These are phyloP conservation scores for Fusarium burgessii DNA, from an alignment of 2,329 filamentous ascomycete species.

Conservation along the genomic window DNA sequence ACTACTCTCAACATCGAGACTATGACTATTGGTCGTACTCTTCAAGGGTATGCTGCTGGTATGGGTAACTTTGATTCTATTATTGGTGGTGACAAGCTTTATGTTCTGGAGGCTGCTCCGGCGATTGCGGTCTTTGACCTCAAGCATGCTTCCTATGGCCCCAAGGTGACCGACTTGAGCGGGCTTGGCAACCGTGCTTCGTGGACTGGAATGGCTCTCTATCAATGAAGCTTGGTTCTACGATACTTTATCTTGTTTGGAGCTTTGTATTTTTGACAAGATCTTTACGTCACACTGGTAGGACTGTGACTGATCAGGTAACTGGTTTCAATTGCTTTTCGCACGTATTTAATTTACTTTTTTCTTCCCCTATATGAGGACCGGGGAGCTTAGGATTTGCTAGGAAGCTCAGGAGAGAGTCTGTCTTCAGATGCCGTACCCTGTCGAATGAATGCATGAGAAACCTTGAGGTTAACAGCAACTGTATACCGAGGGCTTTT, in stretches of 20 bases:
- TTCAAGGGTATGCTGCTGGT: not conserved
- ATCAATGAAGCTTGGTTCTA: not conserved
- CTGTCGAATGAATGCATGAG: too few relatives aligned
- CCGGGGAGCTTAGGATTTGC: accelerated
- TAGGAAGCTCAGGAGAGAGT: too few relatives aligned
- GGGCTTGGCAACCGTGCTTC: slow-evolving; percentile 1
- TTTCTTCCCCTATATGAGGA: accelerated
- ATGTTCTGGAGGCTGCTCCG: not conserved
- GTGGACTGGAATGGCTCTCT: slow-evolving; percentile 11
- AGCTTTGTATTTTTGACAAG: too few relatives aligned
- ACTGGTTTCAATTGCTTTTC: too few relatives aligned
- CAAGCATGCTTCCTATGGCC: not conserved
- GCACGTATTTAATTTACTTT: not conserved
- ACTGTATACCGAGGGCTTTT: accelerated
- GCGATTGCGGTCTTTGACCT: not conserved
- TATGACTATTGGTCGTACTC: not conserved
- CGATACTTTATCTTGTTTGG: too few relatives aligned
- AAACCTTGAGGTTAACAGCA: too few relatives aligned
- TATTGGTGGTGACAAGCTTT: slow-evolving; percentile 1
- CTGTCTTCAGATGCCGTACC: too few relatives aligned
- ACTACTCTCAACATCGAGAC: not conserved
- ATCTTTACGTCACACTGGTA: too few relatives aligned
- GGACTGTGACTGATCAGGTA: too few relatives aligned
- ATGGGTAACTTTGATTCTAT: slow-evolving; percentile 10
- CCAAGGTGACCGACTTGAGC: not conserved